Percentiles rank a stretch among this genome's conserved stretches.
Conservation (phyloP, 805 yeast species). For the Nematodospora valgi region DNA sequence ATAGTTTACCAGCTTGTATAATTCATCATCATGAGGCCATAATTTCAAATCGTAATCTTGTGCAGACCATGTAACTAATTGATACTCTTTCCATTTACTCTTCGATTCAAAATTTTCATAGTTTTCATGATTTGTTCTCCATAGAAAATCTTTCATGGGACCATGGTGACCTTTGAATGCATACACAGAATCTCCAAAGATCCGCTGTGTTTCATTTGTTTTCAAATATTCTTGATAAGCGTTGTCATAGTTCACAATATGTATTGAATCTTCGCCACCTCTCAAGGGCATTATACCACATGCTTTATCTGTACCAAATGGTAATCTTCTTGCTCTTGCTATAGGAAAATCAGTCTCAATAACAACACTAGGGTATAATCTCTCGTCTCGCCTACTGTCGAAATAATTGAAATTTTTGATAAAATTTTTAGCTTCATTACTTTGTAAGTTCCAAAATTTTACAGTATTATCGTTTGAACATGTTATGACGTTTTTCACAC, state of each 20-base stretch:
- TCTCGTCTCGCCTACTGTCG: constrained; percentile 7
- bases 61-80: constrained; percentile 90
- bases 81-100: constrained; percentile 76
- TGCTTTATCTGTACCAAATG: constrained; percentile 72
- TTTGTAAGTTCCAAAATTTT: constrained; percentile 70
- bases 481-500: constrained; percentile 60
- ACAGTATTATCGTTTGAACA: constrained; percentile 86
- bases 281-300: constrained; percentile 88
- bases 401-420: constrained; percentile 18
- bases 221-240: constrained; percentile 26
- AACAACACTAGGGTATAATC: constrained; percentile 48
- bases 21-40: constrained; percentile 61
- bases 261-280: constrained; percentile 72
- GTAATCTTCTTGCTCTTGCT: constrained; percentile 82
- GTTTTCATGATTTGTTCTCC: constrained; percentile 56
- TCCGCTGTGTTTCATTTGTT: constrained; percentile 22
- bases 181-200: constrained; percentile 43
- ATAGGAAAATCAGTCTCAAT: constrained; percentile 80
- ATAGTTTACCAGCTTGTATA: constrained; percentile 35
- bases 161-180: constrained; percentile 79
- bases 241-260: constrained; percentile 47
- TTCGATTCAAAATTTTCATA: constrained; percentile 46
- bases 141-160: constrained; percentile 81
- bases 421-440: constrained; percentile 11
- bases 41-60: constrained; percentile 74